A percentile compares a stretch with the other conserved stretches of the same genome.
These are phyloP conservation scores for Melampsora americana DNA, from an alignment of 1,284 basidiomycete species.

Conservation along the genomic window DNA sequence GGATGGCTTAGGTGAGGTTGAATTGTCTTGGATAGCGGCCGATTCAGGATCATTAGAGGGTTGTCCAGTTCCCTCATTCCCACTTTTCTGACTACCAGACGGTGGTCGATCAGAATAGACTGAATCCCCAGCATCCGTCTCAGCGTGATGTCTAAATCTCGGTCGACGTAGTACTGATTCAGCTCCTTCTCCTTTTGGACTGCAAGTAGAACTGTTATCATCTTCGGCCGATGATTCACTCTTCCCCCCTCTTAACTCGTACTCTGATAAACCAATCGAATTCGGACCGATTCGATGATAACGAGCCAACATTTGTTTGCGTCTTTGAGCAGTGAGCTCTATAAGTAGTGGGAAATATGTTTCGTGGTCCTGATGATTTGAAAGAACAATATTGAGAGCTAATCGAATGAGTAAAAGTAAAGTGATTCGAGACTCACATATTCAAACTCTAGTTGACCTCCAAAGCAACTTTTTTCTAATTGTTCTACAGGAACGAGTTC, in stretches of 20 bases:
- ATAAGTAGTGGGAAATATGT: slow-evolving; percentile 18
- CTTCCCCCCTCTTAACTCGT: slow-evolving; percentile 17
- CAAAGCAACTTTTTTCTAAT: slow-evolving; percentile 71
- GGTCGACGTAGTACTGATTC: background rate
- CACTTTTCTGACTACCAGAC: too few relatives aligned
- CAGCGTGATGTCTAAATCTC: background rate
- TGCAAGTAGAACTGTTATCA: background rate
- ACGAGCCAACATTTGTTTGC: slow-evolving; percentile 14
- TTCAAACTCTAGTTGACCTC: slow-evolving; percentile 71
- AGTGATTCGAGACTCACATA: slow-evolving; percentile 62
- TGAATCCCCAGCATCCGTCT: background rate
- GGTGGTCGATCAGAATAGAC: background rate
- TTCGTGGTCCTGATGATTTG: slow-evolving; percentile 16
- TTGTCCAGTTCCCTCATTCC: too few relatives aligned
- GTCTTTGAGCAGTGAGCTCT: slow-evolving; percentile 7
- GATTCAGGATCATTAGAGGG: too few relatives aligned
- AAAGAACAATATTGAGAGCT: background rate
- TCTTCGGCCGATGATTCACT: background rate
- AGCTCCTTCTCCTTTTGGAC: background rate
- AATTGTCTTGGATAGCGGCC: too few relatives aligned
- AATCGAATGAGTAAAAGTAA: background rate
- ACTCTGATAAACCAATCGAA: slow-evolving; percentile 27
- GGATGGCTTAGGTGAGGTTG: too few relatives aligned
- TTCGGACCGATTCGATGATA: slow-evolving; percentile 6
- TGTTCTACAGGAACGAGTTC: slow-evolving; percentile 73